Evolutionary conservation across 1,139 yeast genomes (phyloP).

Genomic region (Yamadazyma triangularis): DNA sequence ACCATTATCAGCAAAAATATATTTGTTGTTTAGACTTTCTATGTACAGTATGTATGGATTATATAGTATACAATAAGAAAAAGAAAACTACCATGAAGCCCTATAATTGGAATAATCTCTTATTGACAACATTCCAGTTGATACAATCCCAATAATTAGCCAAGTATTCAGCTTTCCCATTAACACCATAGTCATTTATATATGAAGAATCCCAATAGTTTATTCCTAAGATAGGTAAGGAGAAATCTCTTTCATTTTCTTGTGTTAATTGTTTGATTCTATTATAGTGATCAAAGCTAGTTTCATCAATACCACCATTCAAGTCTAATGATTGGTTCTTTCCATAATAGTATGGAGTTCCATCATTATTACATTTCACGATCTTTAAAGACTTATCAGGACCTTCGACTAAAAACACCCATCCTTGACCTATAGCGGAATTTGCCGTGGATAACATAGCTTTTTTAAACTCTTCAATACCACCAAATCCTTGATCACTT

Average conservation of each 20-base stretch:
- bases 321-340: conserved; percentile 74
- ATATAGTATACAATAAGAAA: too few species aligned
- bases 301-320: conserved; percentile 62
- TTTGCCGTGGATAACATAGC: conserved; percentile 55
- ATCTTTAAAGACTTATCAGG: conserved; percentile 63
- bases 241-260: conserved; percentile 53
- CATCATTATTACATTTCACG: conserved; percentile 72
- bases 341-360: conserved; percentile 81
- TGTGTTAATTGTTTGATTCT: conserved; percentile 43
- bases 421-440: conserved; percentile 65
- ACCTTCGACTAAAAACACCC: conserved; percentile 82
- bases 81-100: neutral
- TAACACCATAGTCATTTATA: conserved; percentile 75
- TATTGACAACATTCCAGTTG: conserved; percentile 82
- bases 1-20: neutral
- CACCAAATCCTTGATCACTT: conserved; percentile 31
- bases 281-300: conserved; percentile 45
- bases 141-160: conserved; percentile 73
- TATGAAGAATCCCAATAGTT: conserved; percentile 90
- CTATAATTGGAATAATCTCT: conserved; percentile 46
- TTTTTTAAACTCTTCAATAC: conserved; percentile 50
- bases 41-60: conserved; percentile 5
- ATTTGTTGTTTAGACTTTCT: conserved; percentile 1
- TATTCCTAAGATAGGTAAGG: conserved; percentile 73
- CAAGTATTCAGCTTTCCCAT: conserved; percentile 70